These are phyloP conservation scores for Cicer judaicum DNA, from an alignment of 306 rosid genomes.

Conservation along the genomic window DNA sequence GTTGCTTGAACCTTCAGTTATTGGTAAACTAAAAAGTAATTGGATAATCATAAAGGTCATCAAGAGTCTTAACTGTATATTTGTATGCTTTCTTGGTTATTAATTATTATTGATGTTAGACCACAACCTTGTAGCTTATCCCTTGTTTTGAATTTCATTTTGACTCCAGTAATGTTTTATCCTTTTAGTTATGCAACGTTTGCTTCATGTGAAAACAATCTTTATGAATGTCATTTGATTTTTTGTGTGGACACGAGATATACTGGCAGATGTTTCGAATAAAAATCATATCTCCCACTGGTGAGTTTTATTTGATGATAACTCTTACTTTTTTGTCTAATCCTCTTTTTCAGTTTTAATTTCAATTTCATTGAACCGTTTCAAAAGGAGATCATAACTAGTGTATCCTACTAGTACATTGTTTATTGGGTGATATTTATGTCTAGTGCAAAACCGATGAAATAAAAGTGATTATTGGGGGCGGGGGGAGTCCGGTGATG, in stretches of 20 bases:
- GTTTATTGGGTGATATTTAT: slow-evolving; percentile 5
- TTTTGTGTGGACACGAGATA: slow-evolving; percentile 41
- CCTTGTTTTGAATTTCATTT: slow-evolving; percentile 24
- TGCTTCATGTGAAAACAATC: slow-evolving; percentile 28
- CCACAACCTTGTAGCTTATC: background rate
- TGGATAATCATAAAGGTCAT: slow-evolving; percentile 37
- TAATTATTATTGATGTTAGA: background rate
- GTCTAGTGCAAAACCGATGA: background rate
- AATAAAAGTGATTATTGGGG: background rate
- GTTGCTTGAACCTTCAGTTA: background rate
- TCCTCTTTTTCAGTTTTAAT: background rate
- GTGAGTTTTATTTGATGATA: slow-evolving; percentile 55
- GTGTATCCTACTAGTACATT: slow-evolving; percentile 1
- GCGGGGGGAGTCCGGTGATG: background rate
- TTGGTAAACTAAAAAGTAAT: slow-evolving; percentile 30
- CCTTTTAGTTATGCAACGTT: slow-evolving; percentile 2
- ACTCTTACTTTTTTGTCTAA: slow-evolving; percentile 27
- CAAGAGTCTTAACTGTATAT: background rate
- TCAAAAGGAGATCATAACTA: slow-evolving; percentile 9
- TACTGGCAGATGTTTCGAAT: slow-evolving; percentile 59
- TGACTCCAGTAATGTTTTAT: slow-evolving; percentile 20
- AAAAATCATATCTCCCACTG: slow-evolving; percentile 39
- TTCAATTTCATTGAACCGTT: slow-evolving; percentile 1
- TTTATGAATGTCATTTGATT: slow-evolving; percentile 35
- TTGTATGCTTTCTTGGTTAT: background rate